Evolutionary conservation across 1,284 basidiomycete species (phyloP), one percentile per base, ranked within the genome.

Genomic region (Tilletia setariae): DNA sequence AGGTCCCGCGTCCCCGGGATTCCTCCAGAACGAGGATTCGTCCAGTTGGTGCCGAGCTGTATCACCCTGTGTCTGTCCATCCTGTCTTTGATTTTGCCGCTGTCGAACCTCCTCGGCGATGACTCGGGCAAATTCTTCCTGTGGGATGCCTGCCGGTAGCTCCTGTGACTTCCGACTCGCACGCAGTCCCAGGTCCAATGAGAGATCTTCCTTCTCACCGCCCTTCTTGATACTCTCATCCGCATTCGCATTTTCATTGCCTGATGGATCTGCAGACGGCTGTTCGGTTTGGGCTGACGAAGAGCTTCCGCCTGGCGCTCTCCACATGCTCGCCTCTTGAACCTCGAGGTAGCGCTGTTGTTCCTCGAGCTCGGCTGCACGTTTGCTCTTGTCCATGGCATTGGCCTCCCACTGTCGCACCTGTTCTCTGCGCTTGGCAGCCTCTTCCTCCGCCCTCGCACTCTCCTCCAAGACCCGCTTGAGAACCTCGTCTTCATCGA

Each of bases 241-340:
- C 35, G 28, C 13, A 2, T 61, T 30, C n/a, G 35, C 21, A n/a
- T 6, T 28, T 28, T 1, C n/a, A 6, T 1, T 2, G 35, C 11
- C 35, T 40, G 35, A 40, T 40, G 35, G n/a, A n/a, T n/a, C n/a
- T 19, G 43, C 43, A 19, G 9, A 44, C 43, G 43, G 11, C 43
- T 44, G 11, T 11, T 19, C 9, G 11, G 43, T 19, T 19, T 44
- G 9, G 43, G 43, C 9, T 11, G 43, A 44, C 43, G 43, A 44
- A 19, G 28, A 32, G 32, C 28, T 30, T 13, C 15, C 56, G 35
- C 13, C 56, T 8, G 56, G 56, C 16, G 25, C 11, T 32, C 56
- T 32, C 56, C 56, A 61, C 56, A 61, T 61, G 28, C 56, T 61
- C 8, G 56, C 56, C n/a, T 61, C 56, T 21, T 61, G 56, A 4